Percentiles rank a stretch among this genome's conserved stretches.
These are phyloP conservation scores for Malus sylvestris DNA, from an alignment of 306 rosid genomes.

Conservation along the genomic window DNA sequence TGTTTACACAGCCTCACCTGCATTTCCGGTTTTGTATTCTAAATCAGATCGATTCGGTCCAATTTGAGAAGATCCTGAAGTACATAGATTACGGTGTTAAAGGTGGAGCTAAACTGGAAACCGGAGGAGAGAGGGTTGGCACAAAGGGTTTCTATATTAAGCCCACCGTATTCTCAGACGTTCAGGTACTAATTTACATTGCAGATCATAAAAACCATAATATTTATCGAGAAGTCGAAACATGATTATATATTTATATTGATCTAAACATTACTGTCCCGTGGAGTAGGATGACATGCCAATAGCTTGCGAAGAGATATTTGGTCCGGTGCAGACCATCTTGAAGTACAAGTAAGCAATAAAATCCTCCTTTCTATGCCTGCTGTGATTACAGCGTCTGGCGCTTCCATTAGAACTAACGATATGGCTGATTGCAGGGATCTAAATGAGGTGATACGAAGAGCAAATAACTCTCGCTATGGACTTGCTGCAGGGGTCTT, in stretches of 20 bases:
- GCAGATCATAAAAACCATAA: neutral
- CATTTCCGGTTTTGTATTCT: neutral
- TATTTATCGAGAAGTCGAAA: neutral
- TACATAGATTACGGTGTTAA: slow-evolving; percentile 63
- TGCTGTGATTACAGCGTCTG: neutral
- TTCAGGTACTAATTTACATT: slow-evolving; percentile 39
- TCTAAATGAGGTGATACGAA: slow-evolving; percentile 57
- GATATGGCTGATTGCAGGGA: slow-evolving; percentile 37
- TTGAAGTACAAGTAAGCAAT: slow-evolving; percentile 71
- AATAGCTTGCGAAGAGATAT: slow-evolving; percentile 85
- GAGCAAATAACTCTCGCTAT: slow-evolving; percentile 57
- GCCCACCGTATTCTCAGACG: slow-evolving; percentile 91
- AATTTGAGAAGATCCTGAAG: slow-evolving; percentile 68
- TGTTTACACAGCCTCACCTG: neutral
- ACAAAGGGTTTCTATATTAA: slow-evolving; percentile 66
- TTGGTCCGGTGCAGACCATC: slow-evolving; percentile 90
- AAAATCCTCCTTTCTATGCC: neutral
- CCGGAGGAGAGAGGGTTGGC: slow-evolving; percentile 79
- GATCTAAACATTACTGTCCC: slow-evolving; percentile 7
- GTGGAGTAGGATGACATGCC: slow-evolving; percentile 61
- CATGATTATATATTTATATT: neutral
- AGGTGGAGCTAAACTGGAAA: slow-evolving; percentile 76
- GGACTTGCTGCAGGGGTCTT: slow-evolving; percentile 93
- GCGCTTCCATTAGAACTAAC: neutral
- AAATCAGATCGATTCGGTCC: slow-evolving; percentile 61